Conservation (phyloP, 495 filamentous ascomycete genomes). For the Neurospora sp. region DNA sequence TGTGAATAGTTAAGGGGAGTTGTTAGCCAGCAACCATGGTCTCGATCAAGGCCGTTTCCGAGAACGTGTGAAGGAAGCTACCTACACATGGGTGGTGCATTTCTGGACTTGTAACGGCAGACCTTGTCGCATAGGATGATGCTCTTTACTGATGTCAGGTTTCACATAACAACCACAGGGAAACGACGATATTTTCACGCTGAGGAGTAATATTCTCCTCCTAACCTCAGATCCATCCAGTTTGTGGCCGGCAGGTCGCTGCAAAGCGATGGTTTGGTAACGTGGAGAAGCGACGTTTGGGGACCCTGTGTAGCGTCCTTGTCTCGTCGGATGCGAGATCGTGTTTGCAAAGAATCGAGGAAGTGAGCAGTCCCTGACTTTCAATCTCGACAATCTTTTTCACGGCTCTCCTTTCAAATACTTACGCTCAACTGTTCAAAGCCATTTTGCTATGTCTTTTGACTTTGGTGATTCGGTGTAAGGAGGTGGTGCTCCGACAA, state of each 20-base stretch:
- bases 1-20: not conserved
- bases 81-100: not conserved
- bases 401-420: not conserved
- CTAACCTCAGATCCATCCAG: not conserved
- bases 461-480: not conserved
- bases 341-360: not conserved
- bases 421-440: not conserved
- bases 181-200: not conserved
- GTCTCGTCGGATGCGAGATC: not conserved
- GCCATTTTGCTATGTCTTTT: not conserved
- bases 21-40: not conserved
- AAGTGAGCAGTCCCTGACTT: not conserved
- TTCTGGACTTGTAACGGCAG: not conserved
- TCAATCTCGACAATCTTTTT: not conserved
- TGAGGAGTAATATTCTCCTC: not conserved
- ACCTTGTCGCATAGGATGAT: not conserved
- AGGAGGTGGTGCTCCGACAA: not conserved
- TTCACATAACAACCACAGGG: not conserved
- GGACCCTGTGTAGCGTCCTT: not conserved
- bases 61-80: not conserved
- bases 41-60: not conserved
- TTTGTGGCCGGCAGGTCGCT: not conserved
- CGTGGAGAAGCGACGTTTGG: not conserved
- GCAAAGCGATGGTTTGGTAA: not conserved
- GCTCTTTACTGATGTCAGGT: not conserved